These are phyloP conservation scores for Lodderomyces margitis DNA, from an alignment of 1,139 yeast species.

Conservation along the genomic window DNA sequence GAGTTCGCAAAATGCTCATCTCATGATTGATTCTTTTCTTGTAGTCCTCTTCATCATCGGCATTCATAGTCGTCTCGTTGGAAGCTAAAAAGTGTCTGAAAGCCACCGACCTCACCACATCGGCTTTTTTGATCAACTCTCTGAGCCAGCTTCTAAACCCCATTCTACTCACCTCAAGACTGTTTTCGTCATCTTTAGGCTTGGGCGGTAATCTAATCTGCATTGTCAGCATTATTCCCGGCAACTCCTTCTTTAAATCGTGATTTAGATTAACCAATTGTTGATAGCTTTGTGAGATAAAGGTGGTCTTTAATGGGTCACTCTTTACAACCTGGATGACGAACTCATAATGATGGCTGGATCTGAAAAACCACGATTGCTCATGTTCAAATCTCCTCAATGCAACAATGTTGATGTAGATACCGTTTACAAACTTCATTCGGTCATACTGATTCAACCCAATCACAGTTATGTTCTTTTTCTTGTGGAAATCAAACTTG, in stretches of 20 bases:
- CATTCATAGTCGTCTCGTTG: conserved; percentile 19
- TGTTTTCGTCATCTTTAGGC: conserved; percentile 43
- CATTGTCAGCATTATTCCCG: conserved; percentile 68
- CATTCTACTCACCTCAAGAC: conserved; percentile 36
- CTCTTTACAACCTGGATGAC: conserved; percentile 16
- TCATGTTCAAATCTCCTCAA: conserved; percentile 36
- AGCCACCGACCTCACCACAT: conserved; percentile 51
- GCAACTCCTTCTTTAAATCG: conserved; percentile 52
- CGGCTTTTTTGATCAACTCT: conserved; percentile 50
- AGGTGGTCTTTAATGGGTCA: conserved; percentile 27
- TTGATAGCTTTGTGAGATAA: conserved; percentile 59
- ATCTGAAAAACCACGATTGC: conserved; percentile 25
- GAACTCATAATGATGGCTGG: conserved; percentile 33
- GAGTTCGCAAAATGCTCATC: conserved; percentile 57
- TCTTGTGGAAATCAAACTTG: conserved; percentile 25
- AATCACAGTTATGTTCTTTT: conserved; percentile 7
- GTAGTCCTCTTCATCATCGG: conserved; percentile 53
- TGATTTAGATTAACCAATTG: conserved; percentile 62
- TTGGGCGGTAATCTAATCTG: conserved; percentile 47
- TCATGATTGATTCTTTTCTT: conserved; percentile 60
- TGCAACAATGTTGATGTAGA: conserved; percentile 63
- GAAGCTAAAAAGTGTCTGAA: conserved; percentile 44
- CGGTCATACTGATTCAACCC: conserved; percentile 36
- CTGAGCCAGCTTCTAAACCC: conserved; percentile 72
- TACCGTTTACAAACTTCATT: conserved; percentile 52